Evolutionary conservation across 2,329 filamentous ascomycete species (phyloP).

Genomic region (Laburnicola sp.): DNA sequence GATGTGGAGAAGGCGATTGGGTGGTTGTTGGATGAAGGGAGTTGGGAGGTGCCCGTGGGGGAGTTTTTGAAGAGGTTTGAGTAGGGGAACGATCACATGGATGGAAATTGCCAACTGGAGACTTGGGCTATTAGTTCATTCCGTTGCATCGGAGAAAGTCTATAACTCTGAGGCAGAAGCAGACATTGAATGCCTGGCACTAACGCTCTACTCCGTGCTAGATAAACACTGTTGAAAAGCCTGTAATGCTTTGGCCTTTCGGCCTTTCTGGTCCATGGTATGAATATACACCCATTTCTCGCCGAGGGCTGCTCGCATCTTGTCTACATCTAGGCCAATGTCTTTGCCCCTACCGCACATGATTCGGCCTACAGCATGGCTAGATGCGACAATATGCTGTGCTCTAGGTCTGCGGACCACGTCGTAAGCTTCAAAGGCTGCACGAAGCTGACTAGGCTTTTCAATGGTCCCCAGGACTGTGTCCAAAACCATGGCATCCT

Average conservation of each 20-base stretch:
- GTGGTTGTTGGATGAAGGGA: constrained; percentile 6
- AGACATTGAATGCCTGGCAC: too few species aligned
- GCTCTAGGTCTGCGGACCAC: constrained; percentile 12
- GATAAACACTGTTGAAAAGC: too few species aligned
- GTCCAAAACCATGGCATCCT: constrained; percentile 53
- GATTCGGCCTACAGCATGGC: background rate
- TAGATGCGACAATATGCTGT: constrained; percentile 5
- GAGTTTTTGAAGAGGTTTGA: constrained; percentile 1
- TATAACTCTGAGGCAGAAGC: too few species aligned
- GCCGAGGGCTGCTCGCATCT: too few species aligned
- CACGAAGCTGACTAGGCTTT: constrained; percentile 18
- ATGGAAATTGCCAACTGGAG: too few species aligned
- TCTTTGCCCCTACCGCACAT: background rate
- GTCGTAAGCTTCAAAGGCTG: constrained; percentile 42
- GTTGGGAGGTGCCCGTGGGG: background rate
- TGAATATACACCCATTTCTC: too few species aligned
- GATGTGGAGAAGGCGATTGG: constrained; percentile 3
- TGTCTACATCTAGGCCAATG: too few species aligned
- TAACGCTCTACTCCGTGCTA: too few species aligned
- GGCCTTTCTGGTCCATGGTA: too few species aligned
- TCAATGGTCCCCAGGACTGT: constrained; percentile 30
- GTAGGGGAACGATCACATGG: background rate
- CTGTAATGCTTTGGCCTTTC: too few species aligned
- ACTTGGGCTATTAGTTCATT: too few species aligned
- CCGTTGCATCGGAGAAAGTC: too few species aligned